Conservation (phyloP, 129 eudicot genomes). For the Deinandra increscens region DNA sequence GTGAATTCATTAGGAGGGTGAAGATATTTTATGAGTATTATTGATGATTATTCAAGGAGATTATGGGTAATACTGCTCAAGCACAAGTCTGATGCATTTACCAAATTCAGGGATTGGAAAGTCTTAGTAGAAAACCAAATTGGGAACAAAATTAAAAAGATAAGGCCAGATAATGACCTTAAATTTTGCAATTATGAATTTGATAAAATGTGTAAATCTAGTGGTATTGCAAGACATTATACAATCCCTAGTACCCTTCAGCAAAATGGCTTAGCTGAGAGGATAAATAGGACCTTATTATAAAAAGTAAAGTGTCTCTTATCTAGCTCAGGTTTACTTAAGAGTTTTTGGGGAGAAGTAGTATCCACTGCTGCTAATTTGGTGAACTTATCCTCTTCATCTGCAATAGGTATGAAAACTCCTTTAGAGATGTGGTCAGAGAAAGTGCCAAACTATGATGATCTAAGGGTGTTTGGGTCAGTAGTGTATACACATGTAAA, state of each 20-base stretch:
- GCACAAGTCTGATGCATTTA: background rate
- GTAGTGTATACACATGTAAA: background rate
- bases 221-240: background rate
- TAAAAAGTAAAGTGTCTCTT: background rate
- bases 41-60: no score
- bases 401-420: background rate
- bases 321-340: background rate
- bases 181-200: background rate
- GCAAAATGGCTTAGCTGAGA: background rate
- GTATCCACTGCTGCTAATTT: background rate
- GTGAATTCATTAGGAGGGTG: background rate
- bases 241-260: background rate
- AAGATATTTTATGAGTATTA: background rate
- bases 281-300: background rate
- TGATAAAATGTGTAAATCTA: background rate
- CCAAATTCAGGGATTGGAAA: background rate
- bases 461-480: background rate
- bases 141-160: background rate
- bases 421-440: background rate
- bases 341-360: background rate
- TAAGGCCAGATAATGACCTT: background rate
- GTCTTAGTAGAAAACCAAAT: no score
- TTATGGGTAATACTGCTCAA: background rate
- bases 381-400: background rate
- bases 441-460: background rate